phyloP scores from a whole-genome alignment of 768 basidiomycete genomes.

The Boletus insuetus region DNA sequence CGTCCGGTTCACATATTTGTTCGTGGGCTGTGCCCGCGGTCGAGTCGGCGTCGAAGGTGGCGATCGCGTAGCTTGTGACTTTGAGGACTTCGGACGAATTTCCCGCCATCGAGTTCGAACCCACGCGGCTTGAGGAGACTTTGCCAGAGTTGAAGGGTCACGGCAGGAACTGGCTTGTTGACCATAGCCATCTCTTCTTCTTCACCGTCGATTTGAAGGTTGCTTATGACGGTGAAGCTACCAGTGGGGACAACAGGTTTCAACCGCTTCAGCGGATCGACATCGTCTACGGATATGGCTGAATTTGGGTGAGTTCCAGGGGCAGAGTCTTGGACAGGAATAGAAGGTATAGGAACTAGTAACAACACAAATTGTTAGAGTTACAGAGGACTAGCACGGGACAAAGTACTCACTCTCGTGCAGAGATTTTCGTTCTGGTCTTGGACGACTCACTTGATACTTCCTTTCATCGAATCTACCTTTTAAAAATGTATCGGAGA shows the following conservation, averaged over 20 bases:
- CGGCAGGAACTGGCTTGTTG: constrained; percentile 55
- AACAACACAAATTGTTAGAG: not conserved
- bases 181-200: constrained; percentile 59
- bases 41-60: constrained; percentile 16
- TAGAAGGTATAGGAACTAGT: constrained; percentile 11
- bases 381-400: not conserved
- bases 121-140: constrained; percentile 66
- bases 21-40: constrained; percentile 6
- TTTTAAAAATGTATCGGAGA: constrained; percentile 19
- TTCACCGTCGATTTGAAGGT: constrained; percentile 24
- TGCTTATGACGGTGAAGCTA: constrained; percentile 21
- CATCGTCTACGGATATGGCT: constrained; percentile 6
- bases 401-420: constrained; percentile 19
- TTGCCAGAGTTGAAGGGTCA: constrained; percentile 69
- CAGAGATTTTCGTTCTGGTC: constrained; percentile 50
- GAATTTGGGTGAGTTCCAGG: constrained; percentile 13
- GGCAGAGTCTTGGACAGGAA: constrained; percentile 14
- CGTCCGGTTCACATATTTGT: constrained; percentile 50
- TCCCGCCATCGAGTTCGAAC: constrained; percentile 55
- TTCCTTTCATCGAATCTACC: constrained; percentile 62
- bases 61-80: constrained; percentile 32
- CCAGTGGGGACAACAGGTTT: constrained; percentile 11
- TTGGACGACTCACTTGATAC: constrained; percentile 58
- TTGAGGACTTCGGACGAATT: constrained; percentile 63
- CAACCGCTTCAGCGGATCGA: constrained; percentile 20